These are phyloP conservation scores for Pseudoneurospora amorphoporcata DNA, from an alignment of 495 filamentous ascomycete genomes.

Conservation along the genomic window DNA sequence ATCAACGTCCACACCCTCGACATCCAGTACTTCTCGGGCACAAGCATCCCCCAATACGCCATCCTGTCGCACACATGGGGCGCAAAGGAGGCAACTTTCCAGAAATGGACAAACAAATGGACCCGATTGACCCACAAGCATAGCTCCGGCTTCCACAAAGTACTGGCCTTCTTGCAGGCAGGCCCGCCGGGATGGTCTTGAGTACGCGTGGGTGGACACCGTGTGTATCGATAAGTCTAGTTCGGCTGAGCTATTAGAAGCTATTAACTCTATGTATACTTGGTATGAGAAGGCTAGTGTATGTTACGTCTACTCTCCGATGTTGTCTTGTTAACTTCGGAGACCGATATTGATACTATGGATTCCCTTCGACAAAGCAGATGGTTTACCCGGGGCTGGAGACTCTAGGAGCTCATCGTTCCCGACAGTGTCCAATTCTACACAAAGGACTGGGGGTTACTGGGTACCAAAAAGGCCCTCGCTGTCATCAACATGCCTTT, in stretches of 20 bases:
- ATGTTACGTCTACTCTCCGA: slow-evolving; percentile 34
- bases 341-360: not conserved
- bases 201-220: slow-evolving; percentile 30
- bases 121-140: slow-evolving; percentile 11
- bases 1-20: slow-evolving; percentile 18
- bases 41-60: slow-evolving; percentile 19
- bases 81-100: slow-evolving; percentile 19
- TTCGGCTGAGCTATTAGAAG: slow-evolving; percentile 33
- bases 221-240: slow-evolving; percentile 37
- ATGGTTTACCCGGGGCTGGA: slow-evolving; percentile 34
- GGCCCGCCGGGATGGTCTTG: slow-evolving; percentile 6
- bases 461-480: slow-evolving; percentile 20
- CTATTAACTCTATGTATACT: slow-evolving; percentile 33
- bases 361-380: slow-evolving; percentile 8
- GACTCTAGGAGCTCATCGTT: slow-evolving; percentile 31
- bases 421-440: slow-evolving; percentile 23
- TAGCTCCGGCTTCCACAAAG: slow-evolving; percentile 22
- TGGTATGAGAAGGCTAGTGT: slow-evolving; percentile 27
- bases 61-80: slow-evolving; percentile 32
- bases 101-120: slow-evolving; percentile 15
- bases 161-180: slow-evolving; percentile 10
- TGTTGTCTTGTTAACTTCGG: slow-evolving; percentile 3
- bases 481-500: slow-evolving; percentile 31
- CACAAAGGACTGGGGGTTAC: slow-evolving; percentile 16
- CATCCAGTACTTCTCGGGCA: slow-evolving; percentile 20